Conservation (phyloP, 331 rosid species). For the Acacia concinna region DNA sequence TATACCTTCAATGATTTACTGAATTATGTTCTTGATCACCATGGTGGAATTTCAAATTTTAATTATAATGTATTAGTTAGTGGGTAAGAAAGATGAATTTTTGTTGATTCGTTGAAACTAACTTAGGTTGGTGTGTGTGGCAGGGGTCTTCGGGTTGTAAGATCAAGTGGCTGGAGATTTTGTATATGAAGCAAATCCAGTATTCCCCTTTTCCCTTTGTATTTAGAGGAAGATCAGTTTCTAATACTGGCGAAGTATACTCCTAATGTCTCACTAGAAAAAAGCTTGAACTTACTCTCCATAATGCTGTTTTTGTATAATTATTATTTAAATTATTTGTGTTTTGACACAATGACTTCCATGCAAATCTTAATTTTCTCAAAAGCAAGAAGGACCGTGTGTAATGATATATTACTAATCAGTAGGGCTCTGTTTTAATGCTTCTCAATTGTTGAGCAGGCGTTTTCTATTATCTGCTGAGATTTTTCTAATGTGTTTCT, state of each 20-base stretch:
- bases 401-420: not conserved
- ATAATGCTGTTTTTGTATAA: not conserved
- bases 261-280: not conserved
- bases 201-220: not conserved
- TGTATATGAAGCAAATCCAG: not conserved
- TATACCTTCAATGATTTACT: not conserved
- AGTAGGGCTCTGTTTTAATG: not conserved
- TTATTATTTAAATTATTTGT: not conserved
- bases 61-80: not conserved
- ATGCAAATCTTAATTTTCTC: not conserved
- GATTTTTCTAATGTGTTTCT: not conserved
- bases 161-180: not conserved
- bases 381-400: not conserved
- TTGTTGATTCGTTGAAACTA: not conserved
- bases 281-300: not conserved
- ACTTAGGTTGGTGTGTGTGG: not conserved
- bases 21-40: not conserved
- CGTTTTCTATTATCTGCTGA: not conserved
- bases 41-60: not conserved
- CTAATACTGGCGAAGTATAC: not conserved
- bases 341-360: not conserved
- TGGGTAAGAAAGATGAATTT: not conserved
- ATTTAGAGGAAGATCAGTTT: not conserved
- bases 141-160: not conserved
- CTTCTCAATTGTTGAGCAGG: not conserved